phyloP scores from a whole-genome alignment of 768 basidiomycete species.

The Agrocybe praecox region DNA sequence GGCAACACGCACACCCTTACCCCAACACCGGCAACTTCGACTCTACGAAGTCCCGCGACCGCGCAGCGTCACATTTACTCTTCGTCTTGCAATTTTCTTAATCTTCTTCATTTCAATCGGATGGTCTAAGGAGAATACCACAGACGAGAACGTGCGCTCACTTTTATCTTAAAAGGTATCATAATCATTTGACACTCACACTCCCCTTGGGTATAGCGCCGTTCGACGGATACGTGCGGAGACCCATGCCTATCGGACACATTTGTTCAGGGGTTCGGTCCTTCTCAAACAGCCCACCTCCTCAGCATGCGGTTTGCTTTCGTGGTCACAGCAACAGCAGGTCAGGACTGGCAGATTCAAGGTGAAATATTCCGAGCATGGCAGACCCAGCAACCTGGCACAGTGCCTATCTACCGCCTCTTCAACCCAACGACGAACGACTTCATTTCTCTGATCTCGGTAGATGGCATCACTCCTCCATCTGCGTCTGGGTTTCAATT shows the following conservation, averaged over 20 bases:
- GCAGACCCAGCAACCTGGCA: slow-evolving; percentile 4
- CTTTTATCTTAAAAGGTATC: no score
- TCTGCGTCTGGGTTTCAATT: background rate
- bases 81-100: background rate
- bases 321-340: background rate
- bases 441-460: background rate
- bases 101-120: background rate
- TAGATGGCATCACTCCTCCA: background rate
- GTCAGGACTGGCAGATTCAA: slow-evolving; percentile 4
- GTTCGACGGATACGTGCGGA: slow-evolving; percentile 5
- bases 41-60: no score
- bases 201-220: background rate
- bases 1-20: no score
- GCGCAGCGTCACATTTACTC: no score
- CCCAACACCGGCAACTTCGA: no score
- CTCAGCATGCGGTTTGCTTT: background rate
- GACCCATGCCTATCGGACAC: background rate
- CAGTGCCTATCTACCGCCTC: slow-evolving; percentile 3
- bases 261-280: background rate
- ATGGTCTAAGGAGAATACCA: no score
- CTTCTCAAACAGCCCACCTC: background rate
- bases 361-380: slow-evolving; percentile 6
- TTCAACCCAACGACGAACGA: slow-evolving; percentile 2
- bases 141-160: no score
- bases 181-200: no score